Evolutionary conservation across 129 eudicot genomes (phyloP), one percentile per base, ranked within the genome.

Genomic region (Cynara cardunculus): DNA sequence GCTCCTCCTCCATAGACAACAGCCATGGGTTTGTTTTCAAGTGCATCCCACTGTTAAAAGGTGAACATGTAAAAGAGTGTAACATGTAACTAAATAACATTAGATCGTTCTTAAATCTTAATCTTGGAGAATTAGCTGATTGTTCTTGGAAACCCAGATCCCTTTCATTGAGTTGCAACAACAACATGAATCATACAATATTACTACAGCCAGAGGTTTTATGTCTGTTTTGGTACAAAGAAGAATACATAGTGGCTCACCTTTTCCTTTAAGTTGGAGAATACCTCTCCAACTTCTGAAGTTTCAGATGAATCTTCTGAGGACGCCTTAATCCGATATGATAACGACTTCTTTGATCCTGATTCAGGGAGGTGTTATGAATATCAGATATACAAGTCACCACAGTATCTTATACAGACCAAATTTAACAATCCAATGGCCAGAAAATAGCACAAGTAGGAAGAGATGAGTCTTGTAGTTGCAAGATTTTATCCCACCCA

Each of bases 1-100:
- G 84, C 81, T 21, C 87, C 87, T 67, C 87, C 87, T 79, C 84
- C 87, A 80, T 84, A 84, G 41, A 84, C 73, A 59, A 80, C 66
- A 74, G 77, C 77, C 61, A 75, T 68, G 69, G 87, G 84, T 62
- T 84, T 84, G 81, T 84, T 84, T 56, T 84, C 87, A 84, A 74
- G 56, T 76, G 81, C 87, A 74, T 84, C 81, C 87, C 87, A 84
- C 87, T 84, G 84, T 69, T 35, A 74, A 74, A 74, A n/a, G 27
- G 71, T 66, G 31, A 72, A 67, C 25, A 79, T 64, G 37, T 49
- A 10, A 0, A n/a, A n/a, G n/a, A 9, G 46, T 46, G 16, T 67
- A 5, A 27, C 13, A 62, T 5, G 2, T 37, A 3, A 37, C 30
- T 11, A 30, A 10, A 18, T n/a, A 0, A 9, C 68, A 8, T 1